Evolutionary conservation across 768 basidiomycete genomes (phyloP).

Genomic region (Rhodotorula diobovata): DNA sequence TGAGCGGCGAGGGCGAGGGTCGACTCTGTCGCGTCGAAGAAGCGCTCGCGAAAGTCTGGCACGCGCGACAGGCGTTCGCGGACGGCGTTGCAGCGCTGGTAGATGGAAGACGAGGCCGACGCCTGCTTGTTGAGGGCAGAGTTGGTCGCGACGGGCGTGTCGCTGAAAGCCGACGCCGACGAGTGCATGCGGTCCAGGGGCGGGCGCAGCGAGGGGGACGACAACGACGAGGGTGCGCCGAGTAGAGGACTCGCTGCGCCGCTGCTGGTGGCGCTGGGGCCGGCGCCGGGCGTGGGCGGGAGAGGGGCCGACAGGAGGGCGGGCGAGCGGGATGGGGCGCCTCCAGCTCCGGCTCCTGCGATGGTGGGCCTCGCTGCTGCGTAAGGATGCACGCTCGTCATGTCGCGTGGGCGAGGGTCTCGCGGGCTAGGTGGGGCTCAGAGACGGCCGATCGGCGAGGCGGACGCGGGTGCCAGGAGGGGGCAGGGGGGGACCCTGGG

Average conservation of each 20-base stretch:
- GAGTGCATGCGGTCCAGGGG: conserved; percentile 17
- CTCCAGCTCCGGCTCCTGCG: not conserved
- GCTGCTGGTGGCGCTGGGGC: not conserved
- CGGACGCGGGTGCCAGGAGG: too few relatives aligned
- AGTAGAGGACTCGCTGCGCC: not conserved
- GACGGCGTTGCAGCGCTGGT: conserved; percentile 39
- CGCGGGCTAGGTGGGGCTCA: too few relatives aligned
- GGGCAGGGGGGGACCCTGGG: too few relatives aligned
- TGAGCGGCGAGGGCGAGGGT: not conserved
- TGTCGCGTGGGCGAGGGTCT: not conserved
- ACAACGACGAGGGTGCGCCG: not conserved
- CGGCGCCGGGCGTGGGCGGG: not conserved
- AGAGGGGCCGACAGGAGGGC: not conserved
- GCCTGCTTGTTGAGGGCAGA: conserved; percentile 38
- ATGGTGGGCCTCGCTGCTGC: conserved; percentile 1
- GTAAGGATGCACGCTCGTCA: conserved; percentile 28
- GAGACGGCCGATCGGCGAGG: too few relatives aligned
- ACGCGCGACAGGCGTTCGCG: conserved; percentile 37
- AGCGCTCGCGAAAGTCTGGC: conserved; percentile 40
- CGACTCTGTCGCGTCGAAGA: conserved; percentile 22
- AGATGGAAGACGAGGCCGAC: conserved; percentile 37
- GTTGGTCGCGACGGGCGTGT: conserved; percentile 40
- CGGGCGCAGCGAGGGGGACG: conserved; percentile 2
- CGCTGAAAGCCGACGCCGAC: conserved; percentile 17
- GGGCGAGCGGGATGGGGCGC: not conserved